Conservation (phyloP, 768 basidiomycete genomes). For the Hygrophorus russula region DNA sequence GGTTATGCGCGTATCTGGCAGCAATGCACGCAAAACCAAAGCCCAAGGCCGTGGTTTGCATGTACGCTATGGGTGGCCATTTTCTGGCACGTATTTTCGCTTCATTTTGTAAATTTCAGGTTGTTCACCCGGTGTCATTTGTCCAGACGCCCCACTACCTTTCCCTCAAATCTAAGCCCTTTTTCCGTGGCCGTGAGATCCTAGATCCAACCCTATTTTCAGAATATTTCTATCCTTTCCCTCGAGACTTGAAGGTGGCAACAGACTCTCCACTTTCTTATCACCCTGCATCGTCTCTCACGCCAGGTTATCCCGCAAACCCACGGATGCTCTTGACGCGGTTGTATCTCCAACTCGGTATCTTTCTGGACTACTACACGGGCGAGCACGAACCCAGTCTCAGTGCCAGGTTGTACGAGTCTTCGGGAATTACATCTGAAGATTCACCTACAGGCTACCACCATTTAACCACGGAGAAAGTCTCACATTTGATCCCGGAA, state of each 20-base stretch:
- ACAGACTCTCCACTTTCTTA: conserved; percentile 37
- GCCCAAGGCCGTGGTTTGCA: conserved; percentile 41
- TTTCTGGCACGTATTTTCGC: conserved; percentile 27
- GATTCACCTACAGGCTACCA: no score
- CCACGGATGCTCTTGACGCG: conserved; percentile 48
- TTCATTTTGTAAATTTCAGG: background rate
- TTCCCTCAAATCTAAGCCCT: conserved; percentile 32
- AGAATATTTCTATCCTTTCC: conserved; percentile 36
- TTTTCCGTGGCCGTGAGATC: conserved; percentile 45
- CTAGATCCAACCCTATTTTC: conserved; percentile 36
- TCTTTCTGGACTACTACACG: conserved; percentile 48
- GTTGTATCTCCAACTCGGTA: conserved; percentile 49
- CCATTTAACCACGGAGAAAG: background rate
- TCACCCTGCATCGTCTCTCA: conserved; percentile 29
- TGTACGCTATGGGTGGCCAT: conserved; percentile 59
- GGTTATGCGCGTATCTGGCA: conserved; percentile 52
- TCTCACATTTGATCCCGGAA: conserved; percentile 19
- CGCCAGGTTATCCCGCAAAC: conserved; percentile 51
- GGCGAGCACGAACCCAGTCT: conserved; percentile 35
- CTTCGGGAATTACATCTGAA: background rate
- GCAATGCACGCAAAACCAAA: conserved; percentile 38
- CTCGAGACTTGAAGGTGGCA: conserved; percentile 13
- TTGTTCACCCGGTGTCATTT: background rate
- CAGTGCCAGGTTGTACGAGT: conserved; percentile 27
- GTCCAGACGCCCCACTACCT: conserved; percentile 41